A percentile compares a stretch with the other conserved stretches of the same genome.
phyloP scores from a whole-genome alignment of 805 yeast species.

The Schwanniomyces sp. region DNA sequence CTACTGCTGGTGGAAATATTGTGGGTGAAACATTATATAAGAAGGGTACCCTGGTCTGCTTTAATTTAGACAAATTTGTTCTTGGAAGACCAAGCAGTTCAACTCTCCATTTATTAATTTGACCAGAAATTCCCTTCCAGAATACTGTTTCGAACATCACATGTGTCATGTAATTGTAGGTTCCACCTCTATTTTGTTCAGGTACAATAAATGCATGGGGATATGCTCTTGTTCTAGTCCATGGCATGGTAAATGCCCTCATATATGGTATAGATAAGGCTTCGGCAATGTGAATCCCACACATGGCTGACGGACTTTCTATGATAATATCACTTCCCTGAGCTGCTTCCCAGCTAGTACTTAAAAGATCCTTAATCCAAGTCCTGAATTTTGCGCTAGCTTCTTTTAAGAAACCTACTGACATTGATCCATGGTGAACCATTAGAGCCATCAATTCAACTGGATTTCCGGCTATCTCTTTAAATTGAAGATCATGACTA shows the following conservation, averaged over 20 bases:
- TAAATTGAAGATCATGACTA: constrained; percentile 65
- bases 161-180: constrained; percentile 89
- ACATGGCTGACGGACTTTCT: constrained; percentile 97
- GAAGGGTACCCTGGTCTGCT: constrained; percentile 81
- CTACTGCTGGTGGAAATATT: constrained; percentile 89
- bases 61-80: constrained; percentile 69
- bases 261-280: constrained; percentile 86
- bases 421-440: constrained; percentile 88
- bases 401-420: constrained; percentile 77
- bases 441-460: constrained; percentile 87
- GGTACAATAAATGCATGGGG: constrained; percentile 97
- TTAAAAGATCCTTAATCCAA: constrained; percentile 78
- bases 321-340: constrained; percentile 78
- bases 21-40: constrained; percentile 86
- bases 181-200: constrained; percentile 89
- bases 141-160: constrained; percentile 89
- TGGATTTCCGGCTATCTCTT: constrained; percentile 87
- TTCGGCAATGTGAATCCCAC: constrained; percentile 93
- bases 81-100: constrained; percentile 61
- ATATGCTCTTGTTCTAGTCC: constrained; percentile 94
- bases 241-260: constrained; percentile 97
- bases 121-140: constrained; percentile 89
- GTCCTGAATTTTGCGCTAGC: constrained; percentile 76
- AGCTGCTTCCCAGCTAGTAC: constrained; percentile 84
- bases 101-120: constrained; percentile 85